Evolutionary conservation across 2,329 filamentous ascomycete genomes (phyloP), one percentile per base, ranked within the genome.

Genomic region (Calonectria montana): DNA sequence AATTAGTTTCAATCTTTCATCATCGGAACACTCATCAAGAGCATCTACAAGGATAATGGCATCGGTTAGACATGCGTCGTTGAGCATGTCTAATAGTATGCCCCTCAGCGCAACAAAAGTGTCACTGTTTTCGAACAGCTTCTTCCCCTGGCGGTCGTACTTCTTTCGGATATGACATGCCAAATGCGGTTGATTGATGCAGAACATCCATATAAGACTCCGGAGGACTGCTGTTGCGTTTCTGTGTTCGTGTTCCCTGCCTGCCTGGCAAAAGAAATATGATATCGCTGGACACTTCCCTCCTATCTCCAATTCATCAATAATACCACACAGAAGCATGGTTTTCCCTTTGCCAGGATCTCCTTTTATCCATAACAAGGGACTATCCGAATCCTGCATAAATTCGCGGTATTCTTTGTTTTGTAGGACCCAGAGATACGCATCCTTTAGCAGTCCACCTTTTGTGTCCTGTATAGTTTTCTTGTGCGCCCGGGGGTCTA

Each of bases 201-300:
- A 69, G 3, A 90, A 81, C 35, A 84, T 53, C 64, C 82, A 86
- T 0, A 89, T 79, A 0, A 89, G 79, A 0, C 87, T 84, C 0
- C 84, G 83, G 6, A 89, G 74, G 0, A 87, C 83, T 3, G 85
- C 79, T 1, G 76, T 81, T 1, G 84, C 84, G 57, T 74, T 86
- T 65, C 86, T 87, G 13, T 86, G 71, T 0, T 78, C 73, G 0
- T 41, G 4, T 8, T 70, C 47, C 29, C 87, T 79, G 1, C 82
- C 83, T 6, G 79, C 82, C 68, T 89, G 84, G 70, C 84, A 89
- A 75, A 88, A 88, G 77, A 87, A 87, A 71, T 71, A 77, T 8
- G 74, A 70, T 37, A 83, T 10, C 0, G 12, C 3, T 0, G 35
- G 15, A n/a, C 15, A 8, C 39, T 27, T 7, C 4, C 39, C 41